Evolutionary conservation across 805 yeast genomes (phyloP).

Genomic region (Yarrowia phangngaensis): DNA sequence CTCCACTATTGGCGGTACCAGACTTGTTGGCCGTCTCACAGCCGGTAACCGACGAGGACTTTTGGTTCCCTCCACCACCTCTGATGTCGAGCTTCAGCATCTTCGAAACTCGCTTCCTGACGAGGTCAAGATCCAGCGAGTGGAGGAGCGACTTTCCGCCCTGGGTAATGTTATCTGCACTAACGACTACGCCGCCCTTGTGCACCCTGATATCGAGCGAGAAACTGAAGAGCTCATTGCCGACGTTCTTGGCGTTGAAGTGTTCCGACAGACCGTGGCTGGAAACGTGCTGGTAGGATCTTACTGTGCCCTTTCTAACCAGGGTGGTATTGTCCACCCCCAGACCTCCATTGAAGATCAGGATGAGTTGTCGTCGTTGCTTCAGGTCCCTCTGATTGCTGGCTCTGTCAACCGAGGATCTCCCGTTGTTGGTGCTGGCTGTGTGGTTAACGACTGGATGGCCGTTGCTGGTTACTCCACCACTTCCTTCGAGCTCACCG

Average conservation of each 20-base stretch:
- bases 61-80: constrained; percentile 94
- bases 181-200: constrained; percentile 97
- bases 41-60: constrained; percentile 98
- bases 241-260: constrained; percentile 97
- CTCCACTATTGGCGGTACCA: constrained; percentile 96
- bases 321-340: constrained; percentile 98
- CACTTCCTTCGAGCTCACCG: constrained; percentile 97
- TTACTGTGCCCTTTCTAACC: constrained; percentile 89
- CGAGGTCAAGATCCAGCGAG: constrained; percentile 90
- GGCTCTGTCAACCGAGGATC: constrained; percentile 99
- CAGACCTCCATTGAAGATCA: constrained; percentile 96
- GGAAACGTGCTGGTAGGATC: constrained; percentile 97
- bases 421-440: constrained; percentile 95
- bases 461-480: constrained; percentile 97
- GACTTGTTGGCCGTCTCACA: constrained; percentile 96
- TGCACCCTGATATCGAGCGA: constrained; percentile 98
- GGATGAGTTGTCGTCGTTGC: constrained; percentile 90
- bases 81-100: constrained; percentile 98
- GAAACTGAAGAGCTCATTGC: constrained; percentile 98
- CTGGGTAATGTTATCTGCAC: constrained; percentile 97
- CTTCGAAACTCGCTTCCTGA: constrained; percentile 95
- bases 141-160: constrained; percentile 95
- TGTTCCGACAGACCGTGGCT: constrained; percentile 97
- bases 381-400: constrained; percentile 97
- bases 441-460: constrained; percentile 97